phyloP scores from a whole-genome alignment of 2,329 filamentous ascomycete species.

The Epichloe sp. region DNA sequence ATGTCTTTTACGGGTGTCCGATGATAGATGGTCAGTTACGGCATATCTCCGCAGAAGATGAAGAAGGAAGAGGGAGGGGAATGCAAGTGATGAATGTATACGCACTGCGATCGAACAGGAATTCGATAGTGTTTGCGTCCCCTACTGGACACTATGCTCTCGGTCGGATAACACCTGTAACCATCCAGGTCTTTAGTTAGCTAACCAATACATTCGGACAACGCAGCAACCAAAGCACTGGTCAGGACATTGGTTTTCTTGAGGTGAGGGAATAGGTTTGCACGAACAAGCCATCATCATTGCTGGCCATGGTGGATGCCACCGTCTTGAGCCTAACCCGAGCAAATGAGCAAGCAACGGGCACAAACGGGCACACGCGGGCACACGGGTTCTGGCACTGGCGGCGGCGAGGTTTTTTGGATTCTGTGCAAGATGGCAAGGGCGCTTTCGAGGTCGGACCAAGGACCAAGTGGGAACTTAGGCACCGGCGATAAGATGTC shows the following conservation, averaged over 20 bases:
- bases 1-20: slow-evolving; percentile 38
- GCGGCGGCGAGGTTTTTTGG: no score
- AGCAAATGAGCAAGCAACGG: background rate
- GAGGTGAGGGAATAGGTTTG: background rate
- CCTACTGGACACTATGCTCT: slow-evolving; percentile 46
- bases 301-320: slow-evolving; percentile 35
- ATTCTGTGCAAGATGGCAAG: background rate
- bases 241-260: background rate
- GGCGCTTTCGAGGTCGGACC: background rate
- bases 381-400: background rate
- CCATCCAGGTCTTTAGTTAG: background rate
- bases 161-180: slow-evolving; percentile 49
- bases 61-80: background rate
- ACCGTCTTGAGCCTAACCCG: slow-evolving; percentile 4
- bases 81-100: slow-evolving; percentile 16
- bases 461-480: background rate
- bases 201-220: background rate
- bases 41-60: background rate
- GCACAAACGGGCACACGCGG: no score
- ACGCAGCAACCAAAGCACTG: background rate
- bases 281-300: slow-evolving; percentile 38
- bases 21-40: background rate
- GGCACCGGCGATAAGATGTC: background rate
- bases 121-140: slow-evolving; percentile 56
- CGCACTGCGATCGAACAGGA: slow-evolving; percentile 49